Conservation (phyloP, 164 flowering plant species). For the Saururus chinensis region DNA sequence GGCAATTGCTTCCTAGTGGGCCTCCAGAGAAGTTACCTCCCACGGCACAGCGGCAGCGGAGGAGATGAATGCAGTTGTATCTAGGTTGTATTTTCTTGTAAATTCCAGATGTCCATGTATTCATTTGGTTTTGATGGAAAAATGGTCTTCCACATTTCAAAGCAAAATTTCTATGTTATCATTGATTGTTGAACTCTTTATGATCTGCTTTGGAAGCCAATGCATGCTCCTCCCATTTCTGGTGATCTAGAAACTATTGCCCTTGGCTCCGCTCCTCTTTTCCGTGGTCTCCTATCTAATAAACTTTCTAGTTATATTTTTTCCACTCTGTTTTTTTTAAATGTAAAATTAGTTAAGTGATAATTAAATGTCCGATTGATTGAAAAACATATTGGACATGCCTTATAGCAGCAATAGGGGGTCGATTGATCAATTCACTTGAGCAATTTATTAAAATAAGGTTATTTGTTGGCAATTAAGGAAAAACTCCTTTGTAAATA, state of each 20-base stretch:
- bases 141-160: background rate
- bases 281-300: too few relatives aligned
- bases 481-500: too few relatives aligned
- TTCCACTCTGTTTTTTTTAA: too few relatives aligned
- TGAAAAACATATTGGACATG: too few relatives aligned
- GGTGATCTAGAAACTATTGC: background rate
- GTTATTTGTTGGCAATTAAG: too few relatives aligned
- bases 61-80: background rate
- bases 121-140: background rate
- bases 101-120: background rate
- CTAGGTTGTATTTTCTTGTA: background rate
- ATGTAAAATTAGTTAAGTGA: too few relatives aligned
- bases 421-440: too few relatives aligned
- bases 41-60: constrained; percentile 36
- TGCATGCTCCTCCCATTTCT: background rate
- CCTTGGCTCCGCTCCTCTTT: too few relatives aligned
- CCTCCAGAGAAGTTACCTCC: constrained; percentile 86
- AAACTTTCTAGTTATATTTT: too few relatives aligned
- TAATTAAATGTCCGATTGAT: too few relatives aligned
- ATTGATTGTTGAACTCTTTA: background rate
- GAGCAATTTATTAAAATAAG: too few relatives aligned
- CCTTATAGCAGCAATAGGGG: too few relatives aligned
- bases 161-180: background rate
- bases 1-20: constrained; percentile 63
- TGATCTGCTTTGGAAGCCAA: background rate